A percentile compares a stretch with the other conserved stretches of the same genome.
phyloP scores from a whole-genome alignment of 441 rosid genomes.

The Corymbia calophylla region DNA sequence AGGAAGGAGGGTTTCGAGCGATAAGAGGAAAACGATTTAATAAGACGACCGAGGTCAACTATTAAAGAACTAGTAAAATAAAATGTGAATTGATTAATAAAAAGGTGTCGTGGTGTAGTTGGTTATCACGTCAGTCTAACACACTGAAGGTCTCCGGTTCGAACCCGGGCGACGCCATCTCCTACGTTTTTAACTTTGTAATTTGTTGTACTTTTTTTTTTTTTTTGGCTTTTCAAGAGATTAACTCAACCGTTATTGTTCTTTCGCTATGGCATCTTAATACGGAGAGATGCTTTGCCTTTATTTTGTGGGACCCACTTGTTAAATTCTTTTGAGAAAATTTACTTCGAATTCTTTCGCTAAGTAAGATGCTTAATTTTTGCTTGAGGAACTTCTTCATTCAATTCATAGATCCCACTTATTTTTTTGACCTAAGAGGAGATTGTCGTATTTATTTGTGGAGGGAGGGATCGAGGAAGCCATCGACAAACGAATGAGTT shows the following conservation, averaged over 20 bases:
- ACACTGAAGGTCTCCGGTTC: constrained; percentile 97
- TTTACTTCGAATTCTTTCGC: background rate
- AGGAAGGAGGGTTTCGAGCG: background rate
- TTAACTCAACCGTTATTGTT: background rate
- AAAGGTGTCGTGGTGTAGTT: constrained; percentile 86
- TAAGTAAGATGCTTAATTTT: background rate
- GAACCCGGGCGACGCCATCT: constrained; percentile 76
- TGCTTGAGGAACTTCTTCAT: background rate
- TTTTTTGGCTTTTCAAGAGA: background rate
- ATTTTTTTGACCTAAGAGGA: background rate
- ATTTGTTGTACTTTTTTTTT: background rate
- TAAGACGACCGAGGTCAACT: background rate
- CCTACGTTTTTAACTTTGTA: fast-evolving
- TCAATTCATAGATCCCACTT: background rate
- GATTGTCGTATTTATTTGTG: background rate
- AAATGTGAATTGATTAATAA: fast-evolving
- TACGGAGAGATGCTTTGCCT: background rate
- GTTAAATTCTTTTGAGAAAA: background rate
- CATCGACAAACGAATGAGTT: fast-evolving
- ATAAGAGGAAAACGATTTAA: background rate
- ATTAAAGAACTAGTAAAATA: fast-evolving
- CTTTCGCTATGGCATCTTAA: background rate
- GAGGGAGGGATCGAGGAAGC: background rate
- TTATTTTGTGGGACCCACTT: background rate
- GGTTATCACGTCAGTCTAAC: constrained; percentile 99